Base-by-base conservation (phyloP, 495 filamentous ascomycete genomes). In the Apiosordaria backusii region DNA sequence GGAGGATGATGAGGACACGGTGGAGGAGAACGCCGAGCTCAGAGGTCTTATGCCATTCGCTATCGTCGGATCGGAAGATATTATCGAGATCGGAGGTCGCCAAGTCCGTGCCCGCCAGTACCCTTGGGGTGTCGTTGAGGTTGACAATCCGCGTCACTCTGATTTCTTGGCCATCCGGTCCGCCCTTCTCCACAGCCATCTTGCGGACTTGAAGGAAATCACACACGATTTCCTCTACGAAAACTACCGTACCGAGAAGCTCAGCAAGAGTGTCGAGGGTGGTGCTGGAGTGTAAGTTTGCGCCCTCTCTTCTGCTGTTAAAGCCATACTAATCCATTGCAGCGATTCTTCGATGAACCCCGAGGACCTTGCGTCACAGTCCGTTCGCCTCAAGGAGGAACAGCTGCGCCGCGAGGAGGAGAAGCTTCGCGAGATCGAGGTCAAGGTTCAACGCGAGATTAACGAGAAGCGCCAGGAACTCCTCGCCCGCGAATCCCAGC, bases 211-310 rank as follows among this genome's bases (percentile, higher is more conserved):
- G 67, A 99, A 99, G 87, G 95, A 99, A 75, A 99, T 99, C 75
- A 99, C 95, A 40, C 96, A 99, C 77, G 95, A 98, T 76, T 99
- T 99, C 90, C 86, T 99, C 40, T 99, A 99, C 77, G 95, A 99
- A 77, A 99, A 99, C 83, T 99, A 99, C 86, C 92, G 95, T 90
- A 99, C 95, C 73, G 96, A 99, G 90, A 97, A 97, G 82, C 89
- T 99, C 68, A 96, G 91, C 85, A 99, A 98, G 90, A 97, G 93
- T 77, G 94, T 97, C 63, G 93, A 97, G 74, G 93, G 93, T 78
- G 90, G 90, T 76, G 86, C 87, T 79, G 83, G 86, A 84, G 85
- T 87, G 94, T 97, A 90, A 69, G 92, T 91, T 59, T 52, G 62
- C 40, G 26, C 19, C 26, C 10, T 57, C 24, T 40, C 22, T 19